These are phyloP conservation scores for Rosa persica DNA, from an alignment of 306 rosid species.

Conservation along the genomic window DNA sequence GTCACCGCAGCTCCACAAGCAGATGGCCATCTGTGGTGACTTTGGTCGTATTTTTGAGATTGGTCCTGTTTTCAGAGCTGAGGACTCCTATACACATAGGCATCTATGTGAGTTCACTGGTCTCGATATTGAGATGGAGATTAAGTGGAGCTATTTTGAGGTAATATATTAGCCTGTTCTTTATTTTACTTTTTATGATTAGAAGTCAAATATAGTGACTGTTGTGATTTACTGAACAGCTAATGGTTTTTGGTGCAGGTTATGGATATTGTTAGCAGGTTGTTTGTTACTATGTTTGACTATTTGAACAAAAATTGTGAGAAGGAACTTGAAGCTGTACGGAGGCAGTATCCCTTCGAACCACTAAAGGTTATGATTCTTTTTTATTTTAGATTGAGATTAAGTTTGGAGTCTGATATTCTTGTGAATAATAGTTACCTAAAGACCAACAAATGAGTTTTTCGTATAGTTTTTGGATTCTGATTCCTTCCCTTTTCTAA, in stretches of 20 bases:
- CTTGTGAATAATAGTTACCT: not conserved
- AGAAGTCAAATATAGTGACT: constrained; percentile 19
- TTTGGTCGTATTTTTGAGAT: constrained; percentile 85
- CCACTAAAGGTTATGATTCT: constrained; percentile 68
- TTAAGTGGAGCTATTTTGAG: constrained; percentile 77
- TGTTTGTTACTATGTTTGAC: constrained; percentile 79
- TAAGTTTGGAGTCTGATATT: constrained; percentile 1
- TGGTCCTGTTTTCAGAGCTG: constrained; percentile 91
- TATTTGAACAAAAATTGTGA: constrained; percentile 57
- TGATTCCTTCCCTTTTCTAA: constrained; percentile 18
- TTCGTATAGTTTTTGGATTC: constrained; percentile 13
- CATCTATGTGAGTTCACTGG: constrained; percentile 95
- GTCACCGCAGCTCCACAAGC: constrained; percentile 97
- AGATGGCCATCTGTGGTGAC: constrained; percentile 86
- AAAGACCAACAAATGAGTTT: not conserved
- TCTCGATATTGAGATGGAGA: constrained; percentile 94
- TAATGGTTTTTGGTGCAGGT: constrained; percentile 51
- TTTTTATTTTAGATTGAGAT: not conserved
- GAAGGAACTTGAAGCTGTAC: constrained; percentile 76
- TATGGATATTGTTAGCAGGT: constrained; percentile 69
- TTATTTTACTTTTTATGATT: not conserved
- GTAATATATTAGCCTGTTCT: constrained; percentile 31
- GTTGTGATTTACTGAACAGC: constrained; percentile 18
- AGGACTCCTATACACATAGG: constrained; percentile 84
- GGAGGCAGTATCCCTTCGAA: constrained; percentile 80